A percentile compares a stretch with the other conserved stretches of the same genome.
Conservation (phyloP, 306 rosid genomes). For the Mimosa pudica region DNA sequence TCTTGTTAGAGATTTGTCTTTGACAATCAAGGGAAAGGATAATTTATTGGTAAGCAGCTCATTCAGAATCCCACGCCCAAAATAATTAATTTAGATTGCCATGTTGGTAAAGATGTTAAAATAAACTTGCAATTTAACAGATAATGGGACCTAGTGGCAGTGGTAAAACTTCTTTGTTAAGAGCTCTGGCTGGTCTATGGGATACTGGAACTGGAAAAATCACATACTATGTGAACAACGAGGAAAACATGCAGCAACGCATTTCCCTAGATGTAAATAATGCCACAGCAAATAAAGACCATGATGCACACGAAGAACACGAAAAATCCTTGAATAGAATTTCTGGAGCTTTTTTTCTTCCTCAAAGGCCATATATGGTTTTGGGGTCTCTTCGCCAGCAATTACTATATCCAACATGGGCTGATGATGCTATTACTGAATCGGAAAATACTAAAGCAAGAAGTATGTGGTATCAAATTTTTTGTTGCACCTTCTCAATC, state of each 20-base stretch:
- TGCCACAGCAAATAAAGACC: constrained; percentile 30
- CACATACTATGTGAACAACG: constrained; percentile 62
- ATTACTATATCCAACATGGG: constrained; percentile 92
- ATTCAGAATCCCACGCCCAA: not conserved
- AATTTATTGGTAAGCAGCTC: constrained; percentile 68
- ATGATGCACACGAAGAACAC: constrained; percentile 32
- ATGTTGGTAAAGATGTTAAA: constrained; percentile 18
- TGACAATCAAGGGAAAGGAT: constrained; percentile 64
- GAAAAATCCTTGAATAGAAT: constrained; percentile 53
- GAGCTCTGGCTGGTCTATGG: constrained; percentile 98
- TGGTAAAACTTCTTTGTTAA: constrained; percentile 87
- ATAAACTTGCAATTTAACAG: constrained; percentile 46
- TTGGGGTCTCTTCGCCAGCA: constrained; percentile 94
- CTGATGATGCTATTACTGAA: constrained; percentile 49
- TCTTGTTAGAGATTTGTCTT: constrained; percentile 68
- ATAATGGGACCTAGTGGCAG: constrained; percentile 92
- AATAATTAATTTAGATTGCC: not conserved
- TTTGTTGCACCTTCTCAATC: constrained; percentile 6
- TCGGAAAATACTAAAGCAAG: constrained; percentile 42
- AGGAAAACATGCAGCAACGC: constrained; percentile 40
- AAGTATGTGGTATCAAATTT: constrained; percentile 47
- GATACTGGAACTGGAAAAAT: constrained; percentile 79
- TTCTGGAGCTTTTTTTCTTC: constrained; percentile 77
- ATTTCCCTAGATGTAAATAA: constrained; percentile 44
- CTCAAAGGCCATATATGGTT: constrained; percentile 98